Evolutionary conservation across 805 yeast species (phyloP).

Genomic region (Lipomyces starkeyi): DNA sequence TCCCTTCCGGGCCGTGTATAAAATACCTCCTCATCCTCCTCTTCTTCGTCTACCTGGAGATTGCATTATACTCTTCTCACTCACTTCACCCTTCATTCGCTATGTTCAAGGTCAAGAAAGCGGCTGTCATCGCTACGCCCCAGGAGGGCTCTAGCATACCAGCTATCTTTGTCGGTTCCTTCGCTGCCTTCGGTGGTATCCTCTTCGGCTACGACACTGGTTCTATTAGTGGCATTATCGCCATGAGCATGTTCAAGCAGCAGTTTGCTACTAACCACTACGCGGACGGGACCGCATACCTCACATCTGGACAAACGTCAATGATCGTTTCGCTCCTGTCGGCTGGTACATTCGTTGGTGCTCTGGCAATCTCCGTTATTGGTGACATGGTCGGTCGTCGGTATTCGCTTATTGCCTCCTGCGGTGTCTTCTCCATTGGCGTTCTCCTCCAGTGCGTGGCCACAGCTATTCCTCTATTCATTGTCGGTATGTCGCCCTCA

Average conservation of each 20-base stretch:
- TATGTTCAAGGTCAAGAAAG: neutral
- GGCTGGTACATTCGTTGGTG: constrained; percentile 84
- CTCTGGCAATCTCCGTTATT: constrained; percentile 63
- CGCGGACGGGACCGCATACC: constrained; percentile 1
- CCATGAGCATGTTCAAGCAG: constrained; percentile 55
- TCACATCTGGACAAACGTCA: constrained; percentile 48
- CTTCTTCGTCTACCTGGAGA: no score
- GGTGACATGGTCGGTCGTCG: constrained; percentile 80
- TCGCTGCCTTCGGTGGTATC: constrained; percentile 89
- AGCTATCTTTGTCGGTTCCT: constrained; percentile 72
- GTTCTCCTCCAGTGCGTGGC: constrained; percentile 71
- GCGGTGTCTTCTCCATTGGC: constrained; percentile 72
- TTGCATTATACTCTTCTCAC: no score
- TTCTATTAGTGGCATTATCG: constrained; percentile 74
- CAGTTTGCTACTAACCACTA: constrained; percentile 2
- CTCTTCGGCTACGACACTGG: constrained; percentile 91
- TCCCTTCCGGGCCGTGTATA: no score
- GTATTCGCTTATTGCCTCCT: constrained; percentile 49
- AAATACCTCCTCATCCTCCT: no score
- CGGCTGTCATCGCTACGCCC: neutral
- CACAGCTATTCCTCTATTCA: constrained; percentile 56
- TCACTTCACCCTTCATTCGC: neutral
- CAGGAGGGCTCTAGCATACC: constrained; percentile 10
- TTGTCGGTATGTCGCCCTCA: constrained; percentile 46
- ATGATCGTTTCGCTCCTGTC: constrained; percentile 78